Evolutionary conservation across 768 basidiomycete genomes (phyloP).

Genomic region (Mycena metata): DNA sequence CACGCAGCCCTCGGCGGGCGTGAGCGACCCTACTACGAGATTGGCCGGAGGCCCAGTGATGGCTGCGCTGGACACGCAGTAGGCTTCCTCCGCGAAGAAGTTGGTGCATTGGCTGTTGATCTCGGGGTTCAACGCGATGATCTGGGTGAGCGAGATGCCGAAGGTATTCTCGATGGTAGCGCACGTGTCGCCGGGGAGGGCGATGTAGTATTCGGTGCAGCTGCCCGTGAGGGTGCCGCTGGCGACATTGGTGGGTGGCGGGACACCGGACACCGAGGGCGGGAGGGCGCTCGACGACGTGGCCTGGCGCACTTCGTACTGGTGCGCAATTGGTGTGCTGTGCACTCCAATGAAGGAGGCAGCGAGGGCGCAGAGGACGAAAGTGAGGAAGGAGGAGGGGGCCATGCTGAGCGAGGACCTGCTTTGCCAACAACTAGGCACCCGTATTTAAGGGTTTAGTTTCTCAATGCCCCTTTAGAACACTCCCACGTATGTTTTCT

Average conservation of each 20-base stretch:
- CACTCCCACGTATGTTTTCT: slow-evolving; percentile 6
- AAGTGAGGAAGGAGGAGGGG: slow-evolving; percentile 11
- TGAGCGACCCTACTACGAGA: slow-evolving; percentile 12
- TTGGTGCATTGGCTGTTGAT: slow-evolving; percentile 14
- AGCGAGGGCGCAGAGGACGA: slow-evolving; percentile 6
- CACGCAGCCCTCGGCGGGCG: slow-evolving; percentile 7
- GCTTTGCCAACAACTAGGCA: slow-evolving; percentile 8
- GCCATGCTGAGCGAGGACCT: slow-evolving; percentile 4
- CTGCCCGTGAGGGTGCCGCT: slow-evolving; percentile 10
- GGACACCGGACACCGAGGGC: slow-evolving; percentile 7
- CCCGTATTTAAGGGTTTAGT: slow-evolving; percentile 8
- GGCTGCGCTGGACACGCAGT: slow-evolving; percentile 11
- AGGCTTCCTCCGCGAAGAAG: slow-evolving; percentile 12
- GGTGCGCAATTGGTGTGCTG: slow-evolving; percentile 13
- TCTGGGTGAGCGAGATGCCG: slow-evolving; percentile 1
- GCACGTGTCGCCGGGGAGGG: background rate
- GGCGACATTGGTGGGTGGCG: slow-evolving; percentile 10
- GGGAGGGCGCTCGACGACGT: slow-evolving; percentile 2
- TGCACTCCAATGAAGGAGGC: slow-evolving; percentile 12
- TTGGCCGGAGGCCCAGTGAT: slow-evolving; percentile 6
- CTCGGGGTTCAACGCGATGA: slow-evolving; percentile 10
- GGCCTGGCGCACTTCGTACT: slow-evolving; percentile 9
- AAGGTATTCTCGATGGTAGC: background rate
- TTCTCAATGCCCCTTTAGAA: background rate
- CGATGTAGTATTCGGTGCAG: slow-evolving; percentile 17